phyloP scores from a whole-genome alignment of 345 rosid species.

The Salix suchowensis region DNA sequence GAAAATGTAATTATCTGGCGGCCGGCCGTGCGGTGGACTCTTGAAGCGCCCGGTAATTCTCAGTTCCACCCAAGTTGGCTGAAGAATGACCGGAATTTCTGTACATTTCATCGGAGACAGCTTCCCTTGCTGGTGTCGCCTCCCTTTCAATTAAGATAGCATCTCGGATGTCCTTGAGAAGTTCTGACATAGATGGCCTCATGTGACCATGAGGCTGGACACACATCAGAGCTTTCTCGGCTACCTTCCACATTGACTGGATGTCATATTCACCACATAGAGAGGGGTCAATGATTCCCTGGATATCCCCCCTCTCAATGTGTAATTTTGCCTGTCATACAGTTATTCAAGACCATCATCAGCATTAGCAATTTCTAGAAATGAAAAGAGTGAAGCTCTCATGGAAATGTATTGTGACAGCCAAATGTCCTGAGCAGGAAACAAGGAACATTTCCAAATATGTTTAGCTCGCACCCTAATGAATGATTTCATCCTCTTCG shows the following conservation, averaged over 20 bases:
- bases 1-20: constrained; percentile 49
- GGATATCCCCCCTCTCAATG: constrained; percentile 91
- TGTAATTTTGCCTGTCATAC: constrained; percentile 70
- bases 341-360: neutral
- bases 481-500: neutral
- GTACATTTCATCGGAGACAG: constrained; percentile 69
- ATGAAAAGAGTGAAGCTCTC: neutral
- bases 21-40: constrained; percentile 62
- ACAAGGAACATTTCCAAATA: neutral
- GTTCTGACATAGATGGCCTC: constrained; percentile 93
- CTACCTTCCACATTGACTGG: constrained; percentile 98
- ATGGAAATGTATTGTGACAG: neutral
- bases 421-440: too few species aligned
- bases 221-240: constrained; percentile 87
- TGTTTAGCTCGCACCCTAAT: too few species aligned
- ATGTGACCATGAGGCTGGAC: constrained; percentile 85
- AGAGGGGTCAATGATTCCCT: constrained; percentile 77
- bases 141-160: constrained; percentile 79
- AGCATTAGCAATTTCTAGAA: neutral
- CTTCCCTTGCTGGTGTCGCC: constrained; percentile 43
- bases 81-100: constrained; percentile 71
- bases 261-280: constrained; percentile 63
- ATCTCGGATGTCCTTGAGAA: constrained; percentile 92
- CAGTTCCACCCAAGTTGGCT: constrained; percentile 48
- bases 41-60: constrained; percentile 51